A percentile compares a stretch with the other conserved stretches of the same genome.
Evolutionary conservation across 352 stramenopile species (phyloP).

Genomic region (Elongisporangium prolatum): DNA sequence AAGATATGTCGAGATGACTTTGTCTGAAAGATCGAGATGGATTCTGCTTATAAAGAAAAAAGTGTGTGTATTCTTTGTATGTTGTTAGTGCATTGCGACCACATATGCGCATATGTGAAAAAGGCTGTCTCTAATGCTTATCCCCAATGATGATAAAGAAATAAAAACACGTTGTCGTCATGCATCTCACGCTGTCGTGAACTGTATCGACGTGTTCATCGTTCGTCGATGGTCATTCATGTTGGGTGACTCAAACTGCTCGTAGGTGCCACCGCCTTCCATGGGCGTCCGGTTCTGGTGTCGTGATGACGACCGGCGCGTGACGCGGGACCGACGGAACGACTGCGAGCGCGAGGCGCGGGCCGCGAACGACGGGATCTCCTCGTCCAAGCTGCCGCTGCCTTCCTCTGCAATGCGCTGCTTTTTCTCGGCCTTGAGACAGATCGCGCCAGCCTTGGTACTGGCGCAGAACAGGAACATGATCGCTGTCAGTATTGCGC

Average conservation of each 20-base stretch:
- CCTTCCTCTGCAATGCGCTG: slow-evolving; percentile 52
- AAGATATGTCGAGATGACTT: too few relatives aligned
- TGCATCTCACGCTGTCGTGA: too few relatives aligned
- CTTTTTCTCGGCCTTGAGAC: slow-evolving; percentile 85
- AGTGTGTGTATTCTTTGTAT: too few relatives aligned
- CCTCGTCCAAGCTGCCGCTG: slow-evolving; percentile 27
- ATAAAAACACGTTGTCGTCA: too few relatives aligned
- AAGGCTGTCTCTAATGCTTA: too few relatives aligned
- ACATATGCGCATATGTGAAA: too few relatives aligned
- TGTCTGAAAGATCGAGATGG: too few relatives aligned
- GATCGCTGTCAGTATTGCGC: slow-evolving; percentile 57
- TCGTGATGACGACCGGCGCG: slow-evolving; percentile 57
- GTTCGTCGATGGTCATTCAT: slow-evolving; percentile 2
- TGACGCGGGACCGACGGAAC: slow-evolving; percentile 66
- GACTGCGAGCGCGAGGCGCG: slow-evolving; percentile 73
- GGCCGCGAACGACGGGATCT: slow-evolving; percentile 37
- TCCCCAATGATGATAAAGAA: too few relatives aligned
- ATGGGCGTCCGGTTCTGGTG: slow-evolving; percentile 33
- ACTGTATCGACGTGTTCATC: slow-evolving; percentile 1
- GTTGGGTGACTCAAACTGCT: slow-evolving; percentile 76
- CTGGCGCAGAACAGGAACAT: slow-evolving; percentile 81
- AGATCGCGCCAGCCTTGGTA: slow-evolving; percentile 75
- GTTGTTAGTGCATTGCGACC: too few relatives aligned
- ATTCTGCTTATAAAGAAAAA: too few relatives aligned
- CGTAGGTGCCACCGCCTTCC: slow-evolving; percentile 58